Evolutionary conservation across 768 basidiomycete species (phyloP), one percentile per base, ranked within the genome.

Genomic region (Cubamyces lactineus): DNA sequence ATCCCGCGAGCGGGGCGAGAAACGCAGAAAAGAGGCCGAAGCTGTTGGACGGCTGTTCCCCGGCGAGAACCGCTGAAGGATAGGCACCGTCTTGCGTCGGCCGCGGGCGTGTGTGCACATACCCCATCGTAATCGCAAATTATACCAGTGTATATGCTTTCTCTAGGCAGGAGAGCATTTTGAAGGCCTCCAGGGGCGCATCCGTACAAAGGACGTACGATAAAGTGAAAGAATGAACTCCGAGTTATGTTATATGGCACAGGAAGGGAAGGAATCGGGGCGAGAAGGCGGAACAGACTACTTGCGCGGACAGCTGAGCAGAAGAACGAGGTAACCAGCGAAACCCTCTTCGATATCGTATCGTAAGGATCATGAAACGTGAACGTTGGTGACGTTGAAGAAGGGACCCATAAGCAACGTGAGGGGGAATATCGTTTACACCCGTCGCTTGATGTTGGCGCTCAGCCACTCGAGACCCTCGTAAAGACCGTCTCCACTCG

Each of bases 391-490:
- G 64, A 61, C 67, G 62, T 66, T 69, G 63, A 64, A 61, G 71
- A 67, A 80, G 76, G n/a, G 77, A 80, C 75, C 77, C 79, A 78
- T 80, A 78, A 75, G 65, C 75, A 78, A 82, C 79, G 77, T 74
- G 72, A 68, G 72, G 73, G 73, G 23, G 62, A 69, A 70, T 66
- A 68, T 59, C 71, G 60, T 63, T 86, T 86, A 91, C 79, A 81
- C 80, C 76, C 89, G 88, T 75, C 88, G 87, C 80, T 91, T 92
- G 80, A 94, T 89, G 83, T 94, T 94, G 68, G 86, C 84, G 68
- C 89, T 91, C 85, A 94, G 79, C 96, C 95, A 98, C 80, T 98
- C 96, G 69, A 97, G 83, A 77, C 96, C 96, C 80, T 98, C 96
- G 76, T 98, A 98, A 61, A 98, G 83, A 80, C 97, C 97, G 74